These are phyloP conservation scores for Eucalyptus erythrocorys DNA, from an alignment of 345 rosid species.

Conservation along the genomic window DNA sequence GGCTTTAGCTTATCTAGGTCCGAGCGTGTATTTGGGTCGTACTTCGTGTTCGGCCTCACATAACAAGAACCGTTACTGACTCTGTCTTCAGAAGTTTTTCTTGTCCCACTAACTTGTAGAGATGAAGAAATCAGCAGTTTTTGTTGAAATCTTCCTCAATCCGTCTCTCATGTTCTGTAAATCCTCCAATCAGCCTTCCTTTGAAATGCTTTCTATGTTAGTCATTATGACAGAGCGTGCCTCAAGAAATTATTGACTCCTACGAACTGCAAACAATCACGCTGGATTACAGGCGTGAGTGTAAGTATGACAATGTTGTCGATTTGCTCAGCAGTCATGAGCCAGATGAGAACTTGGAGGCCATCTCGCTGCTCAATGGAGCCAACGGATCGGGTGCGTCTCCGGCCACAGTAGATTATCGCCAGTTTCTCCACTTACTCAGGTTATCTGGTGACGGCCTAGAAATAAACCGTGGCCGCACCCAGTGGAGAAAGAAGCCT, in stretches of 20 bases:
- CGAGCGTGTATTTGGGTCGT: background rate
- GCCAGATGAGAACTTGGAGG: constrained; percentile 3
- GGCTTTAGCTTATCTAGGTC: background rate
- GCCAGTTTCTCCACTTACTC: constrained; percentile 55
- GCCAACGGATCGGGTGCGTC: constrained; percentile 46
- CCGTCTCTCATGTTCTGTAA: background rate
- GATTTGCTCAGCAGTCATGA: constrained; percentile 72
- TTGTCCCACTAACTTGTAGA: background rate
- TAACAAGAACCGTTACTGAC: background rate
- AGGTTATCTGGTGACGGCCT: constrained; percentile 62
- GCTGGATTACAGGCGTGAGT: constrained; percentile 80
- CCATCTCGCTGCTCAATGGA: constrained; percentile 13
- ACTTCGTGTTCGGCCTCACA: background rate
- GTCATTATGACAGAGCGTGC: constrained; percentile 64
- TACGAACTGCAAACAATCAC: constrained; percentile 80
- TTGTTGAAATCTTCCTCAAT: background rate
- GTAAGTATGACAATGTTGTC: constrained; percentile 70
- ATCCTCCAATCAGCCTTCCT: background rate
- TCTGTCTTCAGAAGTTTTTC: background rate
- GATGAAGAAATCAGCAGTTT: background rate
- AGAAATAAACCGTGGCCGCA: constrained; percentile 79
- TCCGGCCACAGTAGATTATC: constrained; percentile 1
- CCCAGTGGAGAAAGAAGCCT: constrained; percentile 75
- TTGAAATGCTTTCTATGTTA: background rate
- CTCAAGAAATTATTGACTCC: constrained; percentile 73